Evolutionary conservation across 495 filamentous ascomycete species (phyloP), one percentile per base, ranked within the genome.

Genomic region (Letharia lupina): DNA sequence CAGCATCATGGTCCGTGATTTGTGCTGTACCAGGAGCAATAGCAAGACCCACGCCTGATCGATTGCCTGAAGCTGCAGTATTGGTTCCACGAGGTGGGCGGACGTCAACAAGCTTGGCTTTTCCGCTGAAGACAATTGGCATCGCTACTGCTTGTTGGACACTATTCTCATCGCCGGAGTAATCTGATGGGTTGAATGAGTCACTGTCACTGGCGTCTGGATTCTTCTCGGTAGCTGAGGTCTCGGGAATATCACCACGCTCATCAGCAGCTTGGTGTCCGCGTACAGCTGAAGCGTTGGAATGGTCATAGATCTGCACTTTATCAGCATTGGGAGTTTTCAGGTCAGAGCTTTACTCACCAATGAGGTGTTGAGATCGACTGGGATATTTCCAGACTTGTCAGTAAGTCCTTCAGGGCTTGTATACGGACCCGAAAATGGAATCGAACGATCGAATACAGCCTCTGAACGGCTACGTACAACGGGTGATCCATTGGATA

Each of bases 121-220:
- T 54, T 31, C 50, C 50, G 2, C 50, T 54, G 28, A 31, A 54
- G 28, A 54, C 5, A 12, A 54, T 54, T 54, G 23, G 50, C 13
- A 33, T 12, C 11, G 50, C 23, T 16, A 33, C 28, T 54, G 50
- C 50, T 54, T 54, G 50, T 28, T 63, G 61, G 61, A 63, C 61
- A 37, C 40, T 45, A 13, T 42, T 63, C 16, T 63, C 61, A 35
- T 63, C 61, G 33, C 61, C 61, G 20, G 61, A 63, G 42, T 63
- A 63, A 5, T 48, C 44, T 42, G 40, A 44, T 37, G 61, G 33
- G 16, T 63, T 52, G 33, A 63, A 45, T 12, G 61, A 63, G n/a
- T 45, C 59, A 41, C 28, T 33, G n/a, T 61, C 59, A 16, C 39
- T 41, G 20, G 23, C 20, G 13, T 61, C 16, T 39, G 59, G 18